Conservation (phyloP, 2,329 filamentous ascomycete species). For the Fusarium sp. region DNA sequence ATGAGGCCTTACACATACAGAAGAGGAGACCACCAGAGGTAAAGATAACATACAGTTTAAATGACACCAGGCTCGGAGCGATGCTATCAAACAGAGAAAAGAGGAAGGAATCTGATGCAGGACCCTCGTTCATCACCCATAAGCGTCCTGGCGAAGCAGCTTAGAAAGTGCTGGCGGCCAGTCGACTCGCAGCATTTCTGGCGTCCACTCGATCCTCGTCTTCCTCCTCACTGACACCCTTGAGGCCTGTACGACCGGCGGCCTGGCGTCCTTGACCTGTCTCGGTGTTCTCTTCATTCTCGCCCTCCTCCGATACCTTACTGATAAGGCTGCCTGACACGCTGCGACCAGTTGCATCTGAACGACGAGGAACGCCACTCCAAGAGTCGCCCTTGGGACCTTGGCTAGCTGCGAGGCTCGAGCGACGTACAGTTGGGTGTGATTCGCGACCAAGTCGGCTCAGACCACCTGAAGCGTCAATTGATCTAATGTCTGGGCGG, state of each 20-base stretch:
- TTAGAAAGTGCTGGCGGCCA: slow-evolving; percentile 94
- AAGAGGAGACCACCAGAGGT: not conserved
- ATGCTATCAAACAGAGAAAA: slow-evolving; percentile 42
- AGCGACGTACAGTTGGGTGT: slow-evolving; percentile 78
- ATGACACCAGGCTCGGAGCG: slow-evolving; percentile 40
- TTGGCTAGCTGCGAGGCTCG: slow-evolving; percentile 86
- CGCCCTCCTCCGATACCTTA: slow-evolving; percentile 71
- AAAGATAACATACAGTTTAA: slow-evolving; percentile 34
- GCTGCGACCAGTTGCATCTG: slow-evolving; percentile 81
- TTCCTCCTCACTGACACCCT: slow-evolving; percentile 78
- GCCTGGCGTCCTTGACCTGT: slow-evolving; percentile 52
- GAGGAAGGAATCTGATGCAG: slow-evolving; percentile 37
- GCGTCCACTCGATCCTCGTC: slow-evolving; percentile 96
- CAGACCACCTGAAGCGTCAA: slow-evolving; percentile 90
- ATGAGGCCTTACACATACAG: slow-evolving; percentile 13
- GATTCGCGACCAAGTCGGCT: slow-evolving; percentile 89
- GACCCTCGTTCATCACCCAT: slow-evolving; percentile 29
- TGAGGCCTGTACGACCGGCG: slow-evolving; percentile 60
- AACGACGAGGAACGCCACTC: slow-evolving; percentile 89
- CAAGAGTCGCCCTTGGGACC: slow-evolving; percentile 98
- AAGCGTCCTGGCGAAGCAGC: slow-evolving; percentile 36
- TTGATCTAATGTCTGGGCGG: slow-evolving; percentile 89
- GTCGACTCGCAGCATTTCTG: slow-evolving; percentile 90
- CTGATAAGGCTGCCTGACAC: slow-evolving; percentile 78
- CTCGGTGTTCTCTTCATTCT: slow-evolving; percentile 58